Conservation (phyloP, 345 rosid genomes). For the Eucalyptus dawsonii region DNA sequence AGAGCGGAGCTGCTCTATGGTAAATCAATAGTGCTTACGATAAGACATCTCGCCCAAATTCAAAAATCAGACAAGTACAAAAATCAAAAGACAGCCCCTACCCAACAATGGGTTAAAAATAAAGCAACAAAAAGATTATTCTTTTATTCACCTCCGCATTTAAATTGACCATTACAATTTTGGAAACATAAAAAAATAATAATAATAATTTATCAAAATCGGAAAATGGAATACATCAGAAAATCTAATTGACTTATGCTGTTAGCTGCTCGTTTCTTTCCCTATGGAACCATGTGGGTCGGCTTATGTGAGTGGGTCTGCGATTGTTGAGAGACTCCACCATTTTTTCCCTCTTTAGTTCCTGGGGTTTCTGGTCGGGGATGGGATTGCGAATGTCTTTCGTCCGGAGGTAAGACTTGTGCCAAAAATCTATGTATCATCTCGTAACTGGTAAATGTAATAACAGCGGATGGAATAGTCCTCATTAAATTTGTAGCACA, state of each 20-base stretch:
- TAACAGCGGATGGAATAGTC: slow-evolving; percentile 90
- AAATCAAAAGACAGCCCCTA: background rate
- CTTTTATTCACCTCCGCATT: background rate
- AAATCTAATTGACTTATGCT: background rate
- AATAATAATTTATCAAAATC: background rate
- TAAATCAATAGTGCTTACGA: background rate
- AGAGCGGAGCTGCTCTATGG: background rate
- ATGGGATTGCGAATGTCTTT: slow-evolving; percentile 10
- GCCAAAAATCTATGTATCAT: slow-evolving; percentile 69
- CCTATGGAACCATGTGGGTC: slow-evolving; percentile 19
- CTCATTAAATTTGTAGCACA: slow-evolving; percentile 82
- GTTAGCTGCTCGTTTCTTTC: slow-evolving; percentile 17
- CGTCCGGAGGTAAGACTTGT: slow-evolving; percentile 25
- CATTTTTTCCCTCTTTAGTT: background rate
- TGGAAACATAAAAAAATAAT: background rate
- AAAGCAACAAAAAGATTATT: background rate
- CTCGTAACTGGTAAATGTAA: slow-evolving; percentile 94
- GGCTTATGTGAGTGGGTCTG: slow-evolving; percentile 18
- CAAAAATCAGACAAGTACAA: background rate
- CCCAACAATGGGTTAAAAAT: background rate
- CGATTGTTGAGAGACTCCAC: slow-evolving; percentile 1
- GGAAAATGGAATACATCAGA: background rate
- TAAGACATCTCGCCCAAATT: background rate
- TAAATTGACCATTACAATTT: background rate
- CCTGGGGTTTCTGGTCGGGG: slow-evolving; percentile 8